phyloP scores from a whole-genome alignment of 164 flowering plant species.

The Buxus sempervirens region DNA sequence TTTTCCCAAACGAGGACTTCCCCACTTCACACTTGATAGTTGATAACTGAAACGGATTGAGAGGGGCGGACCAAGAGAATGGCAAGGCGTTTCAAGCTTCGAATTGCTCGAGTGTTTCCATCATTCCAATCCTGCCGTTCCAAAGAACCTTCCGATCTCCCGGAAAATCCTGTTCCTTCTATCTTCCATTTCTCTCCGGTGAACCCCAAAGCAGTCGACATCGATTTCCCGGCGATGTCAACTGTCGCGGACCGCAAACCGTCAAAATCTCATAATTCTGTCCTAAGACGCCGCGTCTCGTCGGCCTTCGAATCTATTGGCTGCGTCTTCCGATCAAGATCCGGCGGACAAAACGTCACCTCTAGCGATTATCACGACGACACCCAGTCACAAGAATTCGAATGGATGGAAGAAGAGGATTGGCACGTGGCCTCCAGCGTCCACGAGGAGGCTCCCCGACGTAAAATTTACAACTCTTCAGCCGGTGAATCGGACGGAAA shows the following conservation, averaged over 20 bases:
- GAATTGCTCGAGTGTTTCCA: constrained; percentile 34
- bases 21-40: too few species aligned
- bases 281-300: constrained; percentile 29
- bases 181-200: constrained; percentile 15
- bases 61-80: constrained; percentile 21
- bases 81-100: constrained; percentile 43
- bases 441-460: constrained; percentile 20
- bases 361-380: constrained; percentile 6
- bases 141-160: constrained; percentile 38
- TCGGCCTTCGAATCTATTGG: constrained; percentile 24
- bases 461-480: constrained; percentile 32
- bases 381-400: constrained; percentile 10
- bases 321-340: constrained; percentile 21
- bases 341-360: background rate
- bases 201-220: constrained; percentile 15
- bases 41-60: too few species aligned
- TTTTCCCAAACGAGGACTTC: too few species aligned
- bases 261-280: constrained; percentile 10
- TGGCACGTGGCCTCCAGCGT: constrained; percentile 43
- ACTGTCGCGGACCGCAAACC: constrained; percentile 12
- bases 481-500: constrained; percentile 21
- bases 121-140: constrained; percentile 52
- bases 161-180: constrained; percentile 37
- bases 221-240: constrained; percentile 8
- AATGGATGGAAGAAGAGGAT: constrained; percentile 33